Evolutionary conservation across 352 stramenopile species (phyloP).

Genomic region (Hyaloperonospora arabidopsidis): DNA sequence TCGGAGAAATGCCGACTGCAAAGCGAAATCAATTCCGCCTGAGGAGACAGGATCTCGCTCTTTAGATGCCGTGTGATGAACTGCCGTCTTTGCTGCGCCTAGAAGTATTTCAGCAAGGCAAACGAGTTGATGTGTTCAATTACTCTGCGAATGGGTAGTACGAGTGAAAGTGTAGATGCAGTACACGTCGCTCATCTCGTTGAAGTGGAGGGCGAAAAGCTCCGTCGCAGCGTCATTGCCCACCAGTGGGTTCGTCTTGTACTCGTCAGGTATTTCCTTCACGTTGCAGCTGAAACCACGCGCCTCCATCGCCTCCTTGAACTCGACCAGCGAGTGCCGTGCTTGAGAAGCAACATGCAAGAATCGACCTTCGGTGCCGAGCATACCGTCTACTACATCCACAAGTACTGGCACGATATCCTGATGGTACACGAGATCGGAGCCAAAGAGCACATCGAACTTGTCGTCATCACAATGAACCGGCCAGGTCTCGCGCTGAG

Average conservation of each 20-base stretch:
- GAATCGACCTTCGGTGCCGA: constrained; percentile 50
- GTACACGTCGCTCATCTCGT: constrained; percentile 86
- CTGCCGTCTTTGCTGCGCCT: neutral
- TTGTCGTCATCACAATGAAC: constrained; percentile 24
- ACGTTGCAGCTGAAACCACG: constrained; percentile 57
- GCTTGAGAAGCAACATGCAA: constrained; percentile 75
- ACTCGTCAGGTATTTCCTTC: constrained; percentile 64
- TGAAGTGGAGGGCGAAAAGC: constrained; percentile 83
- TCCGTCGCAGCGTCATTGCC: constrained; percentile 52
- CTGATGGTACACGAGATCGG: constrained; percentile 81
- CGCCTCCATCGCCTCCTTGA: constrained; percentile 68
- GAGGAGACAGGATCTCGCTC: constrained; percentile 3
- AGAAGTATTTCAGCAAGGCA: constrained; percentile 4
- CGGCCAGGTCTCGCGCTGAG: constrained; percentile 66
- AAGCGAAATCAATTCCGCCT: neutral
- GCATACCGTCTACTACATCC: constrained; percentile 64
- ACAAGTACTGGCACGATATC: constrained; percentile 77
- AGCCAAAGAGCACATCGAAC: constrained; percentile 76
- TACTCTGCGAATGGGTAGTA: constrained; percentile 24
- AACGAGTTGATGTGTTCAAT: constrained; percentile 19
- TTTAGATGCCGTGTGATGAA: constrained; percentile 17
- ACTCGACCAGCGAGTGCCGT: constrained; percentile 73
- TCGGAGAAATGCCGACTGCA: constrained; percentile 1
- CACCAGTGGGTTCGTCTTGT: constrained; percentile 82
- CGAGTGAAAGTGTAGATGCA: constrained; percentile 80